Evolutionary conservation across 2,329 filamentous ascomycete species (phyloP).

Genomic region (Biscogniauxia mediterranea): DNA sequence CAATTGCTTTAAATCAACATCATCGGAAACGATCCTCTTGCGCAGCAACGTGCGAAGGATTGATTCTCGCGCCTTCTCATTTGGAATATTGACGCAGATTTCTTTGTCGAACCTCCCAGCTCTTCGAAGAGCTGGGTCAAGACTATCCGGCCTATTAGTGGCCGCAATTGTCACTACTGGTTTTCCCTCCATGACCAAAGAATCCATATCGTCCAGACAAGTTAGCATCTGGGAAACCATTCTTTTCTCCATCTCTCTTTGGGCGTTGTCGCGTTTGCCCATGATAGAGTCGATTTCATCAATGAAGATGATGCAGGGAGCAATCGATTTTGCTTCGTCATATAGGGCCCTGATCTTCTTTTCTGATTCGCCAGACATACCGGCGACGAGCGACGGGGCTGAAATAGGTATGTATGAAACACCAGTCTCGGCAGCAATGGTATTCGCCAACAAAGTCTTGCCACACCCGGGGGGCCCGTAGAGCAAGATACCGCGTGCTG

Average conservation of each 20-base stretch:
- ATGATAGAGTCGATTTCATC: conserved; percentile 92
- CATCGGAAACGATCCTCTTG: conserved; percentile 60
- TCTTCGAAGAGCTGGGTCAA: conserved; percentile 75
- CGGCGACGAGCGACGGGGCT: conserved; percentile 76
- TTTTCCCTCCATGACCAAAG: conserved; percentile 67
- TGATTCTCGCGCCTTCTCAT: conserved; percentile 70
- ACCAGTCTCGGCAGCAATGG: conserved; percentile 71
- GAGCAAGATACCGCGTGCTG: conserved; percentile 72
- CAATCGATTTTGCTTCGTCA: conserved; percentile 80
- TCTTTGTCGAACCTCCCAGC: conserved; percentile 78
- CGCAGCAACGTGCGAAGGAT: conserved; percentile 75
- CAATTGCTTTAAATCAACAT: conserved; percentile 71
- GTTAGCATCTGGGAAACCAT: conserved; percentile 80
- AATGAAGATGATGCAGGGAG: conserved; percentile 87
- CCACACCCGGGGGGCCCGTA: conserved; percentile 84
- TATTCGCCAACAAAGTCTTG: conserved; percentile 81
- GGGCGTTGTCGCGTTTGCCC: conserved; percentile 77
- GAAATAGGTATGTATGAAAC: conserved; percentile 81
- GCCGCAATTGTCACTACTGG: conserved; percentile 88
- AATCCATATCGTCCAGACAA: conserved; percentile 79
- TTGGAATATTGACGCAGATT: conserved; percentile 85
- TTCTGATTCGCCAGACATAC: conserved; percentile 87
- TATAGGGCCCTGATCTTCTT: conserved; percentile 83
- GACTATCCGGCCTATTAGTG: conserved; percentile 81
- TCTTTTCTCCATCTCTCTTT: conserved; percentile 85